Conservation (phyloP, 306 rosid species). For the Trichosanthes cucumerina region DNA sequence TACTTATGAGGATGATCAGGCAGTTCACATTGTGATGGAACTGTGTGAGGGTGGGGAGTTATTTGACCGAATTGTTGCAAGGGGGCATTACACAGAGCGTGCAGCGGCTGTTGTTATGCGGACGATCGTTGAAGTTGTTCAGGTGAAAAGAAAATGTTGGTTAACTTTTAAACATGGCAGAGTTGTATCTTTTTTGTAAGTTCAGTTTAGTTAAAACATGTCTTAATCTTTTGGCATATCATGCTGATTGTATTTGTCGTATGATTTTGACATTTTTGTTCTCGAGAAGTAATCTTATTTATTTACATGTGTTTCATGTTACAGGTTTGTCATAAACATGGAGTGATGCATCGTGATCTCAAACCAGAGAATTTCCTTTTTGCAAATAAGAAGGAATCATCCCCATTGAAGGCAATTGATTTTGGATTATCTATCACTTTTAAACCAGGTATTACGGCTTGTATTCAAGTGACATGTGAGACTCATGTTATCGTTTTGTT, state of each 20-base stretch:
- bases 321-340: constrained; percentile 46
- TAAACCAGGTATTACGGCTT: constrained; percentile 31
- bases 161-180: background rate
- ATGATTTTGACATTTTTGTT: background rate
- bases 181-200: background rate
- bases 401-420: constrained; percentile 51
- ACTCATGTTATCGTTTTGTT: background rate
- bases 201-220: background rate
- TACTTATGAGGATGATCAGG: constrained; percentile 41
- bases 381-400: constrained; percentile 47
- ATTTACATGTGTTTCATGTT: constrained; percentile 6
- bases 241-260: background rate
- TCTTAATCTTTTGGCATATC: background rate
- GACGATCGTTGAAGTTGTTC: constrained; percentile 49
- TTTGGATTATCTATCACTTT: constrained; percentile 48
- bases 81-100: constrained; percentile 56
- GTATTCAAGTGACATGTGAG: background rate
- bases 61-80: constrained; percentile 50
- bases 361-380: constrained; percentile 51
- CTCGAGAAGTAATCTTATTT: background rate
- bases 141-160: constrained; percentile 18
- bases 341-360: constrained; percentile 61
- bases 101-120: constrained; percentile 47
- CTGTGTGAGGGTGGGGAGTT: constrained; percentile 51
- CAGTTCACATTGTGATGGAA: constrained; percentile 53